These are phyloP conservation scores for Chlamydomonas asymmetrica DNA, from an alignment of 139 green algal genomes.

Conservation along the genomic window DNA sequence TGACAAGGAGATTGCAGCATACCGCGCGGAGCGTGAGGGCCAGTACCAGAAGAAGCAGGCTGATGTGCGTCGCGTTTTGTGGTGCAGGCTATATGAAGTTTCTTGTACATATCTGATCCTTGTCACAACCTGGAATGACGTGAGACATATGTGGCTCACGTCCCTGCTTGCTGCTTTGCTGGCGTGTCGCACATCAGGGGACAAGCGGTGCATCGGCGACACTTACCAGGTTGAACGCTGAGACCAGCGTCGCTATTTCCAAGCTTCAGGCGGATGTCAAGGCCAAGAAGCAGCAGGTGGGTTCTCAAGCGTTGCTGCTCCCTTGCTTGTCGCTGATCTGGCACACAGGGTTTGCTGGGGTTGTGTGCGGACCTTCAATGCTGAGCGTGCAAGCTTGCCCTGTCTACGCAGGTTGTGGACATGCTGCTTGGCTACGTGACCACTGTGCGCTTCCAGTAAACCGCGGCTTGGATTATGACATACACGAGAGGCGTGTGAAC, in stretches of 20 bases:
- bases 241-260: constrained; percentile 44
- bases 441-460: constrained; percentile 27
- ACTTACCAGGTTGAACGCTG: constrained; percentile 47
- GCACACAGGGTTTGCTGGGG: neutral
- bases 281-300: constrained; percentile 57
- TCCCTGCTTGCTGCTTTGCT: neutral
- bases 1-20: constrained; percentile 78
- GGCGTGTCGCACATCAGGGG: constrained; percentile 30
- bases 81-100: neutral
- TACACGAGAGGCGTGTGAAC: too few relatives aligned
- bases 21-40: constrained; percentile 73
- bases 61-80: constrained; percentile 36
- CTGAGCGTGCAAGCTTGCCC: constrained; percentile 3
- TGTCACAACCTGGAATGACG: neutral
- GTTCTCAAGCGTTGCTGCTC: neutral
- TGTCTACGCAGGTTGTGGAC: constrained; percentile 41
- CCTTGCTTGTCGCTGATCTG: neutral
- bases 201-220: constrained; percentile 44
- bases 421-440: constrained; percentile 41
- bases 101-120: neutral
- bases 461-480: too few relatives aligned
- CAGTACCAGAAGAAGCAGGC: constrained; percentile 74
- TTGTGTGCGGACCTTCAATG: neutral
- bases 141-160: neutral
- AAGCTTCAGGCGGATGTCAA: constrained; percentile 53